Evolutionary conservation across 495 filamentous ascomycete genomes (phyloP).

Genomic region (Chaetomium fimeti): DNA sequence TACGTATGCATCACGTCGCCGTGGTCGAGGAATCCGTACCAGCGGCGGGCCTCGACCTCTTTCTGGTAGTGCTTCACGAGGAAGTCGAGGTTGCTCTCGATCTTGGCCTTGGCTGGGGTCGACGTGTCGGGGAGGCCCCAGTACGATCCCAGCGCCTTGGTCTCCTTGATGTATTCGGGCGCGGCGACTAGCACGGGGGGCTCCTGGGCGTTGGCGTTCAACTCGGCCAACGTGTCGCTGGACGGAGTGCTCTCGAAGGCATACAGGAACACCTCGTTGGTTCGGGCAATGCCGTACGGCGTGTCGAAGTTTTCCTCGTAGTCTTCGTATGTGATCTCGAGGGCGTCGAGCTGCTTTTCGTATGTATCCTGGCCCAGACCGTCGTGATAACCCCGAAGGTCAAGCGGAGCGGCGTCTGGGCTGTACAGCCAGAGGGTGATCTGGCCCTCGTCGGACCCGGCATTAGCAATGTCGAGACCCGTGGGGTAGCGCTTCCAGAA

Average conservation of each 20-base stretch:
- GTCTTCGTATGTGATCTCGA: conserved; percentile 15
- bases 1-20: conserved; percentile 14
- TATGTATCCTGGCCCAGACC: conserved; percentile 8
- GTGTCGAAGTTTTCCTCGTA: neutral
- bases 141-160: conserved; percentile 7
- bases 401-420: conserved; percentile 1
- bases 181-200: conserved; percentile 2
- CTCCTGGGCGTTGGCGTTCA: conserved; percentile 8
- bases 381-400: conserved; percentile 6
- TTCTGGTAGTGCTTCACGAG: conserved; percentile 12
- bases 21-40: conserved; percentile 13
- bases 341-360: conserved; percentile 9
- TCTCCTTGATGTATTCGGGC: conserved; percentile 12
- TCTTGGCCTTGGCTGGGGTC: conserved; percentile 8
- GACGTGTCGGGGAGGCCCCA: conserved; percentile 8
- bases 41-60: conserved; percentile 7
- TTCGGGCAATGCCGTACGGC: conserved; percentile 8
- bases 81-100: conserved; percentile 7
- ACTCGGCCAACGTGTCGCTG: conserved; percentile 8
- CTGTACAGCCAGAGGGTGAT: conserved; percentile 16
- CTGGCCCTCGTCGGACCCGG: conserved; percentile 1
- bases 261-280: conserved; percentile 12
- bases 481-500: conserved; percentile 13
- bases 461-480: conserved; percentile 1
- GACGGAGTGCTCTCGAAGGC: conserved; percentile 7